Base-by-base conservation (phyloP, 306 rosid species). In the Dryas drummondii region DNA sequence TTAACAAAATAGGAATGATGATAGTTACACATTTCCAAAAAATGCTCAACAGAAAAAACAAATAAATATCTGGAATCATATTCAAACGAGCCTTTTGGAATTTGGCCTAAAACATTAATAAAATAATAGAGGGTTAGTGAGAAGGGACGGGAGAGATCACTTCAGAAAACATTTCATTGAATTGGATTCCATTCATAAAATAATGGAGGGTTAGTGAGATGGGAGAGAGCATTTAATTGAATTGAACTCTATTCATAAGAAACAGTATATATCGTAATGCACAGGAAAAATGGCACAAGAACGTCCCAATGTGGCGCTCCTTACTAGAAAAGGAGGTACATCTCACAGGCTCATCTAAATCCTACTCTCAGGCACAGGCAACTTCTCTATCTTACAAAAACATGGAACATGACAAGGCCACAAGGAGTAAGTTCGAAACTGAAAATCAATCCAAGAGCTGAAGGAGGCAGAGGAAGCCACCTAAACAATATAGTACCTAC, bases 301-400 rank as follows among this genome's bases (percentile, higher is more conserved):
- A 70, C 64, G 73, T 84, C 85, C 82, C 17, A 80, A 82, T 52
- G 65, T 1, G 11, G 46, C 47, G 32, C 46, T 58, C 12, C 55
- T 52, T 74, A 72, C 75, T 68, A 11, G 6, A 66, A 57, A 5
- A 53, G 70, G 58, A 69, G 74, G 76, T 55, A 54, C 86, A 80
- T 75, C 79, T 78, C 87, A 76, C 78, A 48, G 65, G 83, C 79
- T 81, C 86, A 78, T 80, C 86, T 82, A 73, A 67, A 76, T 84
- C 87, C 88, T 88, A 81, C 64, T 75, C 79, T 81, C 86, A 76
- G 55, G 63, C 56, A 72, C 49, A 42, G 62, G 71, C 66, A 72
- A 59, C 72, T 66, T 75, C 77, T 84, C 86, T 81, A 87, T 87
- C 84, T 84, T 84, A 91, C 93, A 86, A 81, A 81, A 86, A 78